These are phyloP conservation scores for Colletotrichum tanaceti DNA, from an alignment of 2,329 filamentous ascomycete genomes.

Conservation along the genomic window DNA sequence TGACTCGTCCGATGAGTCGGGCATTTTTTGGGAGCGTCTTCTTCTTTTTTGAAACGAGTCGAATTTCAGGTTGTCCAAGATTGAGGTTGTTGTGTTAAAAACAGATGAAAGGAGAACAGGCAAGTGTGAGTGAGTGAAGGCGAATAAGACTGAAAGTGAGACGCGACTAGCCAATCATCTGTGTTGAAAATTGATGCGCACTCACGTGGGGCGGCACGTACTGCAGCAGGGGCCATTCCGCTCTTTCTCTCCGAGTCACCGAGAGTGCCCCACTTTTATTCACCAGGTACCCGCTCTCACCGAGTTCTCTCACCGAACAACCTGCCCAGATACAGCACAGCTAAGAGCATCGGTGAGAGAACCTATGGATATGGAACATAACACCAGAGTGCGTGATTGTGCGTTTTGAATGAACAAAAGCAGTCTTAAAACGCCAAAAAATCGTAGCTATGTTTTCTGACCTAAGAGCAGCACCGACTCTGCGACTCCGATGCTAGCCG, in stretches of 20 bases:
- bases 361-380: too few relatives aligned
- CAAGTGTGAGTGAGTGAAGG: too few relatives aligned
- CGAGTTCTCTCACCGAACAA: too few relatives aligned
- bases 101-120: background rate
- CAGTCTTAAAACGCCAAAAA: too few relatives aligned
- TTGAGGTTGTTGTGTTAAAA: background rate
- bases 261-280: background rate
- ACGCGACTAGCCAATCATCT: constrained; percentile 15
- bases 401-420: too few relatives aligned
- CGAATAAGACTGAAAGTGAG: background rate
- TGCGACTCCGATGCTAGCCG: too few relatives aligned
- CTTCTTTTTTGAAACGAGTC: too few relatives aligned
- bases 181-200: constrained; percentile 17
- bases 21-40: background rate
- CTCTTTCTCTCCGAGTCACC: background rate
- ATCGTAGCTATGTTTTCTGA: too few relatives aligned
- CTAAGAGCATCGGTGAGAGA: too few relatives aligned
- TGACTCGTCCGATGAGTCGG: constrained; percentile 35
- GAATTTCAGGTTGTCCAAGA: background rate
- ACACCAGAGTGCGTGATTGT: too few relatives aligned
- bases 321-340: too few relatives aligned
- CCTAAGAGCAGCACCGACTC: too few relatives aligned
- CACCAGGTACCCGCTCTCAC: background rate
- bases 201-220: constrained; percentile 23
- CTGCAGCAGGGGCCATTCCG: background rate